phyloP scores from a whole-genome alignment of 2,329 filamentous ascomycete species.

The Fusarium sp. region DNA sequence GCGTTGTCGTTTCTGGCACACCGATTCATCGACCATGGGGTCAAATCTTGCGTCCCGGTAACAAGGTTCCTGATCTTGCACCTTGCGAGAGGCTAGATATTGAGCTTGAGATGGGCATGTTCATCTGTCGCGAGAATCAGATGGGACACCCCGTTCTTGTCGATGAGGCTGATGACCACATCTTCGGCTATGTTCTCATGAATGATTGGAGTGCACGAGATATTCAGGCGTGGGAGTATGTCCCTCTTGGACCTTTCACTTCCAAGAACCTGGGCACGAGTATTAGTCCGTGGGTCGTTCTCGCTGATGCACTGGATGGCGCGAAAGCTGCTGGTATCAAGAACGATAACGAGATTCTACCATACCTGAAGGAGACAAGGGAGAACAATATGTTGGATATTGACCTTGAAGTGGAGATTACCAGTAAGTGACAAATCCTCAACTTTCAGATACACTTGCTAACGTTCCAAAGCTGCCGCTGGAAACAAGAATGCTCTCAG shows the following conservation, averaged over 20 bases:
- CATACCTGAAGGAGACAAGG: conserved; percentile 66
- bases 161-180: conserved; percentile 70
- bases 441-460: rapidly evolving
- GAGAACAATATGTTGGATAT: conserved; percentile 52
- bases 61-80: conserved; percentile 65
- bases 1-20: conserved; percentile 79
- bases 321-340: conserved; percentile 18
- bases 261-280: conserved; percentile 70
- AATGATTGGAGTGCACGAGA: conserved; percentile 74
- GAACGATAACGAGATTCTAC: conserved; percentile 52
- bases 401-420: conserved; percentile 52
- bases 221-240: conserved; percentile 70
- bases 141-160: conserved; percentile 75
- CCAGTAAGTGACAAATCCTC: conserved; percentile 45
- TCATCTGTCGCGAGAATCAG: conserved; percentile 73
- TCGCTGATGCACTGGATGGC: conserved; percentile 64
- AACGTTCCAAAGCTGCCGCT: conserved; percentile 40
- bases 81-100: conserved; percentile 75
- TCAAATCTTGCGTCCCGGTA: conserved; percentile 67
- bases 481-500: conserved; percentile 41
- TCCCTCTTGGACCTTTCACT: conserved; percentile 70
- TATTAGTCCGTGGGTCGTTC: conserved; percentile 72
- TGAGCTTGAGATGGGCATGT: conserved; percentile 82
- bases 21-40: conserved; percentile 77
- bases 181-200: conserved; percentile 76